Conservation (phyloP, 2,329 filamentous ascomycete species). For the Chaetomiaceae sp. region DNA sequence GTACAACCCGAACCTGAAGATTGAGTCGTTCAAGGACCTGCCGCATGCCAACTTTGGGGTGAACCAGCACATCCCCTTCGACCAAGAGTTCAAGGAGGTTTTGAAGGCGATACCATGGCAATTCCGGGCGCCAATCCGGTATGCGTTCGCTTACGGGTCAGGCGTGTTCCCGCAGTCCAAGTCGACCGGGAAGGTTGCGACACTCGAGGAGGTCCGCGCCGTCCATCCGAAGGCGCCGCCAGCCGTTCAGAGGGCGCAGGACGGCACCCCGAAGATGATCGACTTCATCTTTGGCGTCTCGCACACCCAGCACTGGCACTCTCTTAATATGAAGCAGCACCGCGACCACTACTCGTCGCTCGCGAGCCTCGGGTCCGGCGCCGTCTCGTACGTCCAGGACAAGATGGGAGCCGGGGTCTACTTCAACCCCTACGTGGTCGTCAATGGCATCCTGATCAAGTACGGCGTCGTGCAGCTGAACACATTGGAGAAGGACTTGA, state of each 20-base stretch:
- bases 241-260: conserved; percentile 78
- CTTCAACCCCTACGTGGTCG: conserved; percentile 91
- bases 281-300: conserved; percentile 97
- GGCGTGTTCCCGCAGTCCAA: conserved; percentile 83
- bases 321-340: conserved; percentile 82
- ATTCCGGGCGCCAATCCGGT: conserved; percentile 88
- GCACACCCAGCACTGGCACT: conserved; percentile 95
- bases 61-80: conserved; percentile 95
- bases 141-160: conserved; percentile 95
- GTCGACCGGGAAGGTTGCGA: conserved; percentile 46
- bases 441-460: conserved; percentile 95
- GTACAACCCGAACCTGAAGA: conserved; percentile 65
- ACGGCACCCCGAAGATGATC: conserved; percentile 90
- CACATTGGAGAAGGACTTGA: conserved; percentile 80
- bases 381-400: conserved; percentile 83
- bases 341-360: conserved; percentile 88
- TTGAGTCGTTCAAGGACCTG: conserved; percentile 70
- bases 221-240: conserved; percentile 79
- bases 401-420: conserved; percentile 89
- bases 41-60: conserved; percentile 80
- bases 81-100: conserved; percentile 90
- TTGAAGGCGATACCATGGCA: conserved; percentile 83
- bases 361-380: conserved; percentile 75
- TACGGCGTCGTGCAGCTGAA: conserved; percentile 95
- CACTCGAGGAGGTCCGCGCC: conserved; percentile 54